phyloP scores from a whole-genome alignment of 805 yeast genomes.

The Starmera dryadoides region DNA sequence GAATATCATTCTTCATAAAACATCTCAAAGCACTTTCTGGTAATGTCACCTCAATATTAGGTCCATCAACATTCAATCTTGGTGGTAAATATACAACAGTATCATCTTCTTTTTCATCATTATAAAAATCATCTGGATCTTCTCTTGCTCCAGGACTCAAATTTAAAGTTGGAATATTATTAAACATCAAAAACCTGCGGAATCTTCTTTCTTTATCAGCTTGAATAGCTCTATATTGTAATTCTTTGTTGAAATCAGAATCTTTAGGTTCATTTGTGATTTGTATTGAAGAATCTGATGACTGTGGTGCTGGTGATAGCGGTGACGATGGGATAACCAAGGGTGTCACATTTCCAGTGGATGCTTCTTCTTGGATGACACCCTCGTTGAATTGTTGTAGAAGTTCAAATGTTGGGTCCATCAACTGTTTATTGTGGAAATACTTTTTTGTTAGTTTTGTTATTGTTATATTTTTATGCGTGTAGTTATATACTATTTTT shows the following conservation, averaged over 20 bases:
- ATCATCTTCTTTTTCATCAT: conserved; percentile 3
- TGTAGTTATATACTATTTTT: too few species aligned
- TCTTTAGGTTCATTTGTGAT: too few species aligned
- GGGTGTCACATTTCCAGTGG: background rate
- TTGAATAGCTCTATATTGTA: background rate
- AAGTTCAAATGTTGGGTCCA: too few species aligned
- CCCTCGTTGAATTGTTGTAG: too few species aligned
- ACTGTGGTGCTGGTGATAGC: background rate
- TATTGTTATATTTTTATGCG: too few species aligned
- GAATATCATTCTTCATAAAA: conserved; percentile 13
- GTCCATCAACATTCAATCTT: conserved; percentile 3
- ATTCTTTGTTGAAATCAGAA: background rate
- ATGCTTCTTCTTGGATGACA: too few species aligned
- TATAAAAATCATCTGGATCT: conserved; percentile 13
- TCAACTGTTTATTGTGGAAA: too few species aligned
- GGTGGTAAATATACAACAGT: conserved; percentile 3
- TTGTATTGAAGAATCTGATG: too few species aligned
- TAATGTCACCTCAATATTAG: conserved; percentile 5
- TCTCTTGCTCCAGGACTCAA: conserved; percentile 5
- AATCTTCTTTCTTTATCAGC: conserved; percentile 11
- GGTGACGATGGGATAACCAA: background rate
- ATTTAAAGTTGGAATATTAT: conserved; percentile 5
- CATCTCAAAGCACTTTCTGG: conserved; percentile 4
- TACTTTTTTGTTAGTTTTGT: too few species aligned
- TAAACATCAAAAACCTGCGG: conserved; percentile 8